These are phyloP conservation scores for Cryptosporidium andersoni DNA, from an alignment of 169 alveolate genomes.

Conservation along the genomic window DNA sequence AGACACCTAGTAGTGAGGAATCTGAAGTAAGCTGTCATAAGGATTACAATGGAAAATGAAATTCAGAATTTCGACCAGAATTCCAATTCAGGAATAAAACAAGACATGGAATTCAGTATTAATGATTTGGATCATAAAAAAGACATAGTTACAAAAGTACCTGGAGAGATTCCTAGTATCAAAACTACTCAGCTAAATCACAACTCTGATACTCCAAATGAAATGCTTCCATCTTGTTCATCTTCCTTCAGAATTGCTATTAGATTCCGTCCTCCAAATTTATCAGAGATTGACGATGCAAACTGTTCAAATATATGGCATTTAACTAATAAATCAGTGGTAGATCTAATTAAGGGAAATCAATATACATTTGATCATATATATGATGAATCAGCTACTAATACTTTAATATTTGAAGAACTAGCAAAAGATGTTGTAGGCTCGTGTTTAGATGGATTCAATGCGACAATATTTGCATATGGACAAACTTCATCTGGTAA, in stretches of 20 bases:
- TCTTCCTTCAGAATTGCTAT: conserved; percentile 59
- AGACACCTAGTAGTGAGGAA: too few species aligned
- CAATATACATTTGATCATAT: conserved; percentile 38
- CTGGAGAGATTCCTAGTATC: too few species aligned
- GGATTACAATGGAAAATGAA: too few species aligned
- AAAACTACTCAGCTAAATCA: too few species aligned
- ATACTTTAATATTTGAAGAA: conserved; percentile 20
- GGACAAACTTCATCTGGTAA: conserved; percentile 92
- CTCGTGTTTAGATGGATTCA: conserved; percentile 86
- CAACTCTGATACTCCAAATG: background rate
- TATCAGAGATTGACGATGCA: background rate
- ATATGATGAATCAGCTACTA: conserved; percentile 41
- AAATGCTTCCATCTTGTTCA: conserved; percentile 2
- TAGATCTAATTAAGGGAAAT: conserved; percentile 9
- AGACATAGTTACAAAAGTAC: too few species aligned
- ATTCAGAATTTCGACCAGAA: too few species aligned
- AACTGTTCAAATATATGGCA: conserved; percentile 23
- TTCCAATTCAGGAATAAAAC: too few species aligned
- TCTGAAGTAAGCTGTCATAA: too few species aligned
- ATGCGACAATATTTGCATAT: conserved; percentile 89
- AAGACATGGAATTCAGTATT: too few species aligned
- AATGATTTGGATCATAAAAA: too few species aligned
- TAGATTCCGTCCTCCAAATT: conserved; percentile 43
- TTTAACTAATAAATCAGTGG: conserved; percentile 25
- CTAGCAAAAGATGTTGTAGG: conserved; percentile 76